These are phyloP conservation scores for Eucalyptus sp. DNA, from an alignment of 345 rosid species.

Conservation along the genomic window DNA sequence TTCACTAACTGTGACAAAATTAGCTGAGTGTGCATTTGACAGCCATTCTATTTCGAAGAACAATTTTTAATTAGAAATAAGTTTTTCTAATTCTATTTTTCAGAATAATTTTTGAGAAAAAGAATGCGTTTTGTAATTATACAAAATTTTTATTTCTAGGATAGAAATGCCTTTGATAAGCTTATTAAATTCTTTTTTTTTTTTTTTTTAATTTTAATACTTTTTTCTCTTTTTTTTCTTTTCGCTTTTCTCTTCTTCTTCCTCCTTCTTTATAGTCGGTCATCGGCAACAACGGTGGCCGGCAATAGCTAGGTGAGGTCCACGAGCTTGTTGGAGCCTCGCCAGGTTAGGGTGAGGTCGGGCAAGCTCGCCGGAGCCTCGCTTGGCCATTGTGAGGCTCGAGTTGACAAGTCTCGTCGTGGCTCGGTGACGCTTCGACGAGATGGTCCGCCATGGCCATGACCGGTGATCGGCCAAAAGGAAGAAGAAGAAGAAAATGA, in stretches of 20 bases:
- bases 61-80: fast-evolving
- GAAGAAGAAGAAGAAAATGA: too few species aligned
- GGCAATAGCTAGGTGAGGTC: fast-evolving
- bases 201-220: fast-evolving
- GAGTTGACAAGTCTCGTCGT: fast-evolving
- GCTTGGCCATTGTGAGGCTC: fast-evolving
- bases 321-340: too few species aligned
- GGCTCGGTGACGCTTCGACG: fast-evolving
- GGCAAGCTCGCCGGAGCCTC: fast-evolving
- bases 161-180: fast-evolving
- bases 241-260: too few species aligned
- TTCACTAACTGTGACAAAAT: too few species aligned
- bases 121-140: fast-evolving
- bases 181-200: too few species aligned
- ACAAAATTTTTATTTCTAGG: fast-evolving
- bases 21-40: fast-evolving
- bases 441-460: fast-evolving
- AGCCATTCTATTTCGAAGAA: fast-evolving
- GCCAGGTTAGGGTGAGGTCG: fast-evolving
- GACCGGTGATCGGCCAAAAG: fast-evolving
- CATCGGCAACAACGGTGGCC: fast-evolving
- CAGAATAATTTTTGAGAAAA: fast-evolving
- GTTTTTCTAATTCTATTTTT: too few species aligned
- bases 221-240: too few species aligned
- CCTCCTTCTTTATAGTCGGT: fast-evolving